phyloP scores from a whole-genome alignment of 345 rosid genomes.

The Brassica rapa region DNA sequence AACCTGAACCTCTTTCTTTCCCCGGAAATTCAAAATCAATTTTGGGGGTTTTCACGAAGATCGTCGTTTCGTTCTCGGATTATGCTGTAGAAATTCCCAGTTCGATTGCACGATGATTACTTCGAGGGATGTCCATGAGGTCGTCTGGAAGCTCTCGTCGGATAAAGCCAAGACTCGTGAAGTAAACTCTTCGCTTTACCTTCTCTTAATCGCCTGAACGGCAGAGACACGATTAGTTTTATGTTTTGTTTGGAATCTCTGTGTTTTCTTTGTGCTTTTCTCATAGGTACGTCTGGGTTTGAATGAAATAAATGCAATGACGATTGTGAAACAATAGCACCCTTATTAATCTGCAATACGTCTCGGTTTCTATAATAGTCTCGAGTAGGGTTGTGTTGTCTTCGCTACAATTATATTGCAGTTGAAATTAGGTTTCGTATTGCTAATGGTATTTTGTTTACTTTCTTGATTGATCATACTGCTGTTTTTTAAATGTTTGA shows the following conservation, averaged over 20 bases:
- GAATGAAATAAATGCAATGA: background rate
- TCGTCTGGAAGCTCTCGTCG: conserved; percentile 85
- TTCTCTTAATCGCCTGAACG: conserved; percentile 22
- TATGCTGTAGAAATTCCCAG: conserved; percentile 17
- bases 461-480: background rate
- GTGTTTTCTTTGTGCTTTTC: background rate
- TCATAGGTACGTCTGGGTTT: background rate
- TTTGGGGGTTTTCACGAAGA: conserved; percentile 3
- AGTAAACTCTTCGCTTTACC: conserved; percentile 43
- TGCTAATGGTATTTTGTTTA: background rate
- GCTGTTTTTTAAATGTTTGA: background rate
- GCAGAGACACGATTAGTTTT: background rate
- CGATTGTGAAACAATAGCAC: background rate
- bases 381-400: background rate
- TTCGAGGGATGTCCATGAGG: conserved; percentile 76
- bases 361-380: background rate
- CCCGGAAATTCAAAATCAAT: conserved; percentile 12
- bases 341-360: background rate
- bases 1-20: conserved; percentile 9
- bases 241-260: background rate
- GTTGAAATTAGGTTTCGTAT: background rate
- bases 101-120: conserved; percentile 44
- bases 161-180: conserved; percentile 83
- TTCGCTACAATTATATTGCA: background rate
- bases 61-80: conserved; percentile 18